Percentiles rank a stretch among this genome's conserved stretches.
These are phyloP conservation scores for Neurospora tetraspora DNA, from an alignment of 495 filamentous ascomycete species.

Conservation along the genomic window DNA sequence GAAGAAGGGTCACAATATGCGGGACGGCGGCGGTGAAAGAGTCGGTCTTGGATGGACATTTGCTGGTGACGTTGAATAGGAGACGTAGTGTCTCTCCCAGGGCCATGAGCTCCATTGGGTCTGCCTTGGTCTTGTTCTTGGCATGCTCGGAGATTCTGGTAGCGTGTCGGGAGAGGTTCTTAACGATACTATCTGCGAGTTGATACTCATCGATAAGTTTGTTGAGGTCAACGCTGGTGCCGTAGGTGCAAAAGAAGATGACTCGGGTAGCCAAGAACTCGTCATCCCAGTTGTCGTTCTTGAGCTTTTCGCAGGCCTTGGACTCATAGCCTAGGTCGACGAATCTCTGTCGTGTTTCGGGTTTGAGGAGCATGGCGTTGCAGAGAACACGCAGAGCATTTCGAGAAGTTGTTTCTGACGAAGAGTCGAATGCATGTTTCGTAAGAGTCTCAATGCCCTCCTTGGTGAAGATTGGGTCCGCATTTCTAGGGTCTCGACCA, in stretches of 20 bases:
- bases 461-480: conserved; percentile 72
- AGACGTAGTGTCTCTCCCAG: conserved; percentile 79
- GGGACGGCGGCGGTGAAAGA: conserved; percentile 59
- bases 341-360: conserved; percentile 65
- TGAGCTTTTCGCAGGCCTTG: conserved; percentile 61
- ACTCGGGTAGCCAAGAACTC: conserved; percentile 81
- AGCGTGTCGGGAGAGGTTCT: conserved; percentile 64
- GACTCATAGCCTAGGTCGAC: conserved; percentile 66
- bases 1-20: conserved; percentile 63
- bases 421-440: conserved; percentile 59
- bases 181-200: conserved; percentile 55
- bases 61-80: conserved; percentile 72
- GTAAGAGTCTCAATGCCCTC: conserved; percentile 68
- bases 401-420: conserved; percentile 49
- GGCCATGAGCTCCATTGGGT: conserved; percentile 68
- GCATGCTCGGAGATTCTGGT: conserved; percentile 8
- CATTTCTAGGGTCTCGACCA: conserved; percentile 58
- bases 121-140: conserved; percentile 20
- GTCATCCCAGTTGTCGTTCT: conserved; percentile 70
- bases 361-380: conserved; percentile 69
- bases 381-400: conserved; percentile 80
- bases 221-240: conserved; percentile 58
- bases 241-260: conserved; percentile 78
- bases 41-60: conserved; percentile 47
- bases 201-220: conserved; percentile 58